These are phyloP conservation scores for Neltuma alba DNA, from an alignment of 306 rosid genomes.

Conservation along the genomic window DNA sequence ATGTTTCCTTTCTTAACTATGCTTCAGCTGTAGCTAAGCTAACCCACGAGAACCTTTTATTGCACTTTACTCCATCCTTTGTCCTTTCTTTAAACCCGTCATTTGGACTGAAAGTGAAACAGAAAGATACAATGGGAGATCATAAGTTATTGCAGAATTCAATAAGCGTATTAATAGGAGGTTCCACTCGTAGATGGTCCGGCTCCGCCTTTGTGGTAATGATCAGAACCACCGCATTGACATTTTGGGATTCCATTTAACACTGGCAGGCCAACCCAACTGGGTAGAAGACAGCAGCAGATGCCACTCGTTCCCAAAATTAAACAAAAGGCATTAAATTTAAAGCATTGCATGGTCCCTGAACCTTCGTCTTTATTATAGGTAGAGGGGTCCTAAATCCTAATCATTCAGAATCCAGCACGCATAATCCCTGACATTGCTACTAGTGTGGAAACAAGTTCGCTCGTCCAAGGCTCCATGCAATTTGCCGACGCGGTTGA, in stretches of 20 bases:
- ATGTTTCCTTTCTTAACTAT: no score
- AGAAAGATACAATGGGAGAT: neutral
- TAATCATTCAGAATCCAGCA: neutral
- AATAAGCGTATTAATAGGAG: constrained; percentile 32
- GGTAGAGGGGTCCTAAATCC: neutral
- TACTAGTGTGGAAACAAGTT: neutral
- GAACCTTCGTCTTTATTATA: neutral
- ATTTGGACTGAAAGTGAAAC: no score
- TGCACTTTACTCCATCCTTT: neutral
- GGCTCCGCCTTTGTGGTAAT: neutral
- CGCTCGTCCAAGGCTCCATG: neutral
- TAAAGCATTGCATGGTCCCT: neutral
- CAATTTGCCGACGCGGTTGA: neutral
- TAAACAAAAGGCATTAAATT: neutral
- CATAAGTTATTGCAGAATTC: constrained; percentile 9
- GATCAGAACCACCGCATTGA: constrained; percentile 31
- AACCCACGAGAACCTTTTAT: constrained; percentile 4
- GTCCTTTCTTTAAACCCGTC: neutral
- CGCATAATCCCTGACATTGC: neutral
- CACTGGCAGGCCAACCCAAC: neutral
- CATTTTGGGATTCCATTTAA: neutral
- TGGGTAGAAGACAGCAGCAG: neutral
- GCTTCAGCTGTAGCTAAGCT: neutral
- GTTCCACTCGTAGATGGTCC: neutral
- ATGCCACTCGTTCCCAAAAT: neutral